Conservation (phyloP, 1,284 basidiomycete genomes). For the Cronartium quercuum region DNA sequence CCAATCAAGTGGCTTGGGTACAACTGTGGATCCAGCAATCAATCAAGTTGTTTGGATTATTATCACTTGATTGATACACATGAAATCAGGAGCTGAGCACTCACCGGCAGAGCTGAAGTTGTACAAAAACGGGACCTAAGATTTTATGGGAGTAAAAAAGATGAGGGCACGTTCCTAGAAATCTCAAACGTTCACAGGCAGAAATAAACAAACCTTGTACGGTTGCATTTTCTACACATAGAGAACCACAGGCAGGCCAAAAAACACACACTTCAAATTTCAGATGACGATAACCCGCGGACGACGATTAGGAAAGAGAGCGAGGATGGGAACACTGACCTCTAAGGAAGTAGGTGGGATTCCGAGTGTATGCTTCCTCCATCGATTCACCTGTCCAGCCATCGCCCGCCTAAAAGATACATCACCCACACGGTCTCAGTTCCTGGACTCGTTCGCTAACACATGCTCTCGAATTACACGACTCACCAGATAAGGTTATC, state of each 20-base stretch:
- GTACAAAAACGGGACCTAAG: constrained; percentile 46
- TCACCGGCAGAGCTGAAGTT: constrained; percentile 45
- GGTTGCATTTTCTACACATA: constrained; percentile 24
- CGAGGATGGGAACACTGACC: constrained; percentile 80
- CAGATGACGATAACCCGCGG: no score
- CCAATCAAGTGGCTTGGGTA: constrained; percentile 91
- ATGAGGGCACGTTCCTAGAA: no score
- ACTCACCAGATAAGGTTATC: constrained; percentile 62
- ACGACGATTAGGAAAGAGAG: neutral
- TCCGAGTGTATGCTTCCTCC: constrained; percentile 70
- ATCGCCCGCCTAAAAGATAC: constrained; percentile 51
- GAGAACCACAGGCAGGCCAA: no score
- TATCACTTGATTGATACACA: neutral
- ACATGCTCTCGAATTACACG: no score
- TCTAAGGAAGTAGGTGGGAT: constrained; percentile 77
- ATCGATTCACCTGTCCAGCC: constrained; percentile 86
- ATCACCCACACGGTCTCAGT: no score
- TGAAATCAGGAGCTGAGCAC: neutral
- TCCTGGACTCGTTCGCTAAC: constrained; percentile 93
- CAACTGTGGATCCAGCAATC: constrained; percentile 51
- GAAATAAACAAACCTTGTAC: constrained; percentile 17
- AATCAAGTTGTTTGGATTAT: constrained; percentile 9
- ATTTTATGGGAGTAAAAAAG: no score
- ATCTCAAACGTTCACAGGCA: no score
- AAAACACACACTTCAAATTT: no score